phyloP scores from a whole-genome alignment of 176 grass and related monocot genomes.

The Triticum aestivum region DNA sequence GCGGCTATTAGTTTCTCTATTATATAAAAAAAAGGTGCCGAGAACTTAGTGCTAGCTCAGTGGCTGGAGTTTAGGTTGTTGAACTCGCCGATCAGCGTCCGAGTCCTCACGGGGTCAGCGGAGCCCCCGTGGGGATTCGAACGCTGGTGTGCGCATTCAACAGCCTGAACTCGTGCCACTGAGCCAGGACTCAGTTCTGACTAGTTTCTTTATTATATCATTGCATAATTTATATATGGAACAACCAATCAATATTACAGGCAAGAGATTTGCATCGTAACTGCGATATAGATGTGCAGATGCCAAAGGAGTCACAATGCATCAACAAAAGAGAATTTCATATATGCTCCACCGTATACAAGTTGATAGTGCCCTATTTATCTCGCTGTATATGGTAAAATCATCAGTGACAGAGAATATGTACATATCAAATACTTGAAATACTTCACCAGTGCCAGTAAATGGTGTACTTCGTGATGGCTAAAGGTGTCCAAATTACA shows the following conservation, averaged over 20 bases:
- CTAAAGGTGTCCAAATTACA: background rate
- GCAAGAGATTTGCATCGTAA: slow-evolving; percentile 1
- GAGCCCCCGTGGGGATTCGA: background rate
- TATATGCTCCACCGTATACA: background rate
- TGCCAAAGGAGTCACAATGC: background rate
- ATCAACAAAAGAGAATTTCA: slow-evolving; percentile 4
- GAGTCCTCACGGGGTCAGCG: background rate
- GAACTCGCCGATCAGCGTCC: background rate
- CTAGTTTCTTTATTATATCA: background rate
- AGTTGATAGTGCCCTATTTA: background rate
- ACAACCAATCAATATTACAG: background rate
- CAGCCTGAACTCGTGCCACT: background rate
- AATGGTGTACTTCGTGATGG: background rate
- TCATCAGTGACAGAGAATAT: background rate
- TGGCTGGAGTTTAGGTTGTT: background rate
- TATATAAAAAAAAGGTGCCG: background rate
- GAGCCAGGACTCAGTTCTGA: background rate
- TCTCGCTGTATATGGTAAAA: background rate
- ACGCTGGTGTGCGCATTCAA: background rate
- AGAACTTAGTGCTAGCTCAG: background rate
- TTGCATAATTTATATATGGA: background rate
- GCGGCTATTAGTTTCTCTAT: background rate
- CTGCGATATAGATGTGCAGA: background rate
- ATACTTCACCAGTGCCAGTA: background rate
- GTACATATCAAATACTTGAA: background rate